Conservation (phyloP, 2,329 filamentous ascomycete species). For the Verticillium nubilum region DNA sequence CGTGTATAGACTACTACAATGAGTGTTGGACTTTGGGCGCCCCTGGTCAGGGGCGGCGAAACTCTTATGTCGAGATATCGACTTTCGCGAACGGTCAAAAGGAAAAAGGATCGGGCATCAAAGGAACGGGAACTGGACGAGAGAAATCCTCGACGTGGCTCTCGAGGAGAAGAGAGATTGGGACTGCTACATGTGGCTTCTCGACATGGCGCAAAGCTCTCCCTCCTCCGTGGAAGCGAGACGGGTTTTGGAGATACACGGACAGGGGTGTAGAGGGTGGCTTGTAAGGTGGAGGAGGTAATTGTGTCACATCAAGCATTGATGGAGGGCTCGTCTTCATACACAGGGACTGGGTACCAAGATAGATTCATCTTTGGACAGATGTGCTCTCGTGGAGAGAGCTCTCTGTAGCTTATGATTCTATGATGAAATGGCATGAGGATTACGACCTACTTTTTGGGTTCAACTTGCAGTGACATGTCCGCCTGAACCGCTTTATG, state of each 20-base stretch:
- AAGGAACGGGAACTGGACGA: neutral
- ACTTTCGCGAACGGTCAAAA: neutral
- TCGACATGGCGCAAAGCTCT: neutral
- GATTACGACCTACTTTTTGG: slow-evolving; percentile 10
- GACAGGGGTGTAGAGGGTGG: neutral
- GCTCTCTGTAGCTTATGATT: slow-evolving; percentile 13
- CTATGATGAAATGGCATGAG: slow-evolving; percentile 16
- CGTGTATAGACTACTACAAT: slow-evolving; percentile 11
- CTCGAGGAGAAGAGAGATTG: neutral
- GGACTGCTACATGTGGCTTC: neutral
- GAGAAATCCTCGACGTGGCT: neutral
- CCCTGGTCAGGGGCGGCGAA: neutral
- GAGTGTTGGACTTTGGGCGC: neutral
- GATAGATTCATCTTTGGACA: slow-evolving; percentile 13
- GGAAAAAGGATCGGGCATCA: neutral
- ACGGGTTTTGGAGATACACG: neutral
- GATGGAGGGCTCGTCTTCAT: neutral
- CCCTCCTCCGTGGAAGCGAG: neutral
- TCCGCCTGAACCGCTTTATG: neutral
- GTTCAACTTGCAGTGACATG: neutral
- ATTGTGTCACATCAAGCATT: neutral
- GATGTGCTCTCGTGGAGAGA: slow-evolving; percentile 7
- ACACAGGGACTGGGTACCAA: neutral
- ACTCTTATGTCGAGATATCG: neutral
- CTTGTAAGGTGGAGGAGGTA: neutral